Percentiles rank a stretch among this genome's conserved stretches.
These are phyloP conservation scores for Sphaerulina populicola DNA, from an alignment of 2,329 filamentous ascomycete genomes.

Conservation along the genomic window DNA sequence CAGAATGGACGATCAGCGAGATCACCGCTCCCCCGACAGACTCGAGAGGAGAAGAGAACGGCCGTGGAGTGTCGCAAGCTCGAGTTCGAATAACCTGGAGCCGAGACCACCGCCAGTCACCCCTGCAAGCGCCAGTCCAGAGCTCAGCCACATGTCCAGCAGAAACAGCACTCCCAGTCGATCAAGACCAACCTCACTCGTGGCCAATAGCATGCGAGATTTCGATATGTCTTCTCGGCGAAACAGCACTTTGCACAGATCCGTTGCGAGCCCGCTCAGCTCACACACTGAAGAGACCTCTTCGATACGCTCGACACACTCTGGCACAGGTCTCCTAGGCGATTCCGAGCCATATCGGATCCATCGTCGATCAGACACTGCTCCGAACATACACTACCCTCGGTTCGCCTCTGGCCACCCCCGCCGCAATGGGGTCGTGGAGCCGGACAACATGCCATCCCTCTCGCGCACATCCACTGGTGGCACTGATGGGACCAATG, in stretches of 20 bases:
- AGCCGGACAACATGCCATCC: conserved; percentile 49
- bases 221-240: conserved; percentile 27
- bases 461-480: conserved; percentile 28
- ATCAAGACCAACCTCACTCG: conserved; percentile 29
- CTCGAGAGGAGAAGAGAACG: conserved; percentile 28
- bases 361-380: conserved; percentile 30
- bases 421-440: conserved; percentile 56
- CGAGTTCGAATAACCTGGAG: conserved; percentile 30
- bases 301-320: conserved; percentile 29
- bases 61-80: conserved; percentile 32
- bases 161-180: conserved; percentile 29
- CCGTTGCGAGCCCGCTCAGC: conserved; percentile 27
- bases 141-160: conserved; percentile 42
- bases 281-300: conserved; percentile 31
- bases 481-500: conserved; percentile 27
- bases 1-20: conserved; percentile 44
- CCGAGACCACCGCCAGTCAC: conserved; percentile 56
- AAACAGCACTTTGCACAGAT: conserved; percentile 28
- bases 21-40: conserved; percentile 42
- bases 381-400: conserved; percentile 37
- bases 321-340: conserved; percentile 28
- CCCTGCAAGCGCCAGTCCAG: conserved; percentile 50
- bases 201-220: conserved; percentile 30
- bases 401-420: conserved; percentile 55
- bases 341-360: conserved; percentile 23